phyloP scores from a whole-genome alignment of 345 rosid genomes.

The Barbarea vulgaris region DNA sequence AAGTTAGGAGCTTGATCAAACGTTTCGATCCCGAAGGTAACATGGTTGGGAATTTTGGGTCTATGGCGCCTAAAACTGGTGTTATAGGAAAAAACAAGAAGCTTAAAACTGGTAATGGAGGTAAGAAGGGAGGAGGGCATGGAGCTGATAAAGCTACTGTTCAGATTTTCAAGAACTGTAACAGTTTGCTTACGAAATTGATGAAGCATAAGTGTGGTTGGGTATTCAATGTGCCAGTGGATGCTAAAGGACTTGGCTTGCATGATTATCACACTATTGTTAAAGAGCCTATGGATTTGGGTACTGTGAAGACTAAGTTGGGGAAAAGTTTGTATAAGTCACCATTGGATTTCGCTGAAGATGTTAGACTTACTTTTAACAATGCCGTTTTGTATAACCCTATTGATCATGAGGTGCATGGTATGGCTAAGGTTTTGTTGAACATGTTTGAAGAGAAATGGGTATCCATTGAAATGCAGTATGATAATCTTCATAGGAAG shows the following conservation, averaged over 20 bases:
- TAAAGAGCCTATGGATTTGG: slow-evolving; percentile 93
- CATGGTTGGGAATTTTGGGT: not conserved
- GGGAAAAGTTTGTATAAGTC: slow-evolving; percentile 63
- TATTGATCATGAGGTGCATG: slow-evolving; percentile 74
- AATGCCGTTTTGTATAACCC: slow-evolving; percentile 87
- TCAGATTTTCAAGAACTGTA: slow-evolving; percentile 59
- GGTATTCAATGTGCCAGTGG: slow-evolving; percentile 84
- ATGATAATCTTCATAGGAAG: slow-evolving; percentile 34
- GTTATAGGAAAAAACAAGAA: slow-evolving; percentile 33
- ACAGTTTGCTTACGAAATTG: slow-evolving; percentile 59
- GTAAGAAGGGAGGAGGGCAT: slow-evolving; percentile 10
- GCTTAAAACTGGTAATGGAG: slow-evolving; percentile 36
- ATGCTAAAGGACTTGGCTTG: slow-evolving; percentile 69
- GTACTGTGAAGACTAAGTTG: slow-evolving; percentile 69
- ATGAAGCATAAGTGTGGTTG: slow-evolving; percentile 87
- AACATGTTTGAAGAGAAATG: slow-evolving; percentile 71
- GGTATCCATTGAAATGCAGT: slow-evolving; percentile 52
- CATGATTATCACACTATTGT: slow-evolving; percentile 75
- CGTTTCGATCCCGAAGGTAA: slow-evolving; percentile 23
- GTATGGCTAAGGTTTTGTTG: slow-evolving; percentile 61
- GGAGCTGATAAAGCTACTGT: slow-evolving; percentile 43
- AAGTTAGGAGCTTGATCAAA: slow-evolving; percentile 39
- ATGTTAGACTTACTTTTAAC: slow-evolving; percentile 79
- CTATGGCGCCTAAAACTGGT: slow-evolving; percentile 22
- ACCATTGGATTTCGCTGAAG: slow-evolving; percentile 70